Base-by-base conservation (phyloP, 345 rosid species). In the Camelina sativa region DNA sequence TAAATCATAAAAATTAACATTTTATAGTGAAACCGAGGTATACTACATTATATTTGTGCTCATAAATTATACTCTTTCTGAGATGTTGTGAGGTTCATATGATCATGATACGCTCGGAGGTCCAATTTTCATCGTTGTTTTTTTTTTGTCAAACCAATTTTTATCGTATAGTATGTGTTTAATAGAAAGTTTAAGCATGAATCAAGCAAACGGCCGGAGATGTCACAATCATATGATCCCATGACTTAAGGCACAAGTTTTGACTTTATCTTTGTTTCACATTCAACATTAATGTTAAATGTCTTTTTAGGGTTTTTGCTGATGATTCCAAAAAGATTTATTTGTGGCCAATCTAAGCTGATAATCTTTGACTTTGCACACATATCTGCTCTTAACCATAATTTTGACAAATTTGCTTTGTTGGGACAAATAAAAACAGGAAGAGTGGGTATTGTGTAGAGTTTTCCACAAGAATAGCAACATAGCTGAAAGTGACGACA, bases 401-500 rank as follows among this genome's bases (percentile, higher is more conserved):
- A 46, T 38, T 58, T 58, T 52, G 71, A 44, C 12, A 72, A 19
- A 32, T 19, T 47, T 19, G 38, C 0, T 32, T 63, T 40, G 11
- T 44, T 11, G 58, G 48, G 22, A 54, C 38, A 53, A 48, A 37
- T 17, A 6, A 34, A 58, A 65, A 63, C 78, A 89, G 97, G 93
- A 88, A 78, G 97, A 91, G 60, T 93, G 98, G 98, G 96, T 86
- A 1, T 71, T 93, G 41, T 91, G 98, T 46, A 80, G 96, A 69
- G 82, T 88, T 80, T 85, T 88, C 76, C 64, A 80, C 74, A 93
- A 93, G 76, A 84, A 46, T 41, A 87, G 40, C 72, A 88, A 87
- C 34, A 78, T 17, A 12, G 28, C 53, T 8, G 79, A 75, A 13
- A 82, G 76, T 52, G 76, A 68, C 9, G 80, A 79, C 73, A 75